These are phyloP conservation scores for Penicillium angulare DNA, from an alignment of 495 filamentous ascomycete species.

Conservation along the genomic window DNA sequence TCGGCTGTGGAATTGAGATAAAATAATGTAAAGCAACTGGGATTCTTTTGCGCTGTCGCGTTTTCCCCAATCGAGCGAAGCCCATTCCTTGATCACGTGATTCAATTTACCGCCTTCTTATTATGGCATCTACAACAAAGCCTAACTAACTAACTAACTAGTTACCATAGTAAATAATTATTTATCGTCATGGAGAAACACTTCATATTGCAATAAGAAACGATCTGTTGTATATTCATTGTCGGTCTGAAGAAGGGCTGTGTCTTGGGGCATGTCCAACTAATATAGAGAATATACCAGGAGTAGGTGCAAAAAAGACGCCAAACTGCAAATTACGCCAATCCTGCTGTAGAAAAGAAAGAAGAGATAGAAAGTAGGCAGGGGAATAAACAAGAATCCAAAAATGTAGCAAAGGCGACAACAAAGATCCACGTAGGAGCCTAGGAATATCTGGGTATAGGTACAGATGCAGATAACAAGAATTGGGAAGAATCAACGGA, in stretches of 20 bases:
- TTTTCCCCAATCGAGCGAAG: constrained; percentile 36
- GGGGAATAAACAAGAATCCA: constrained; percentile 3
- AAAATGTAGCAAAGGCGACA: neutral
- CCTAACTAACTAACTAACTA: too few relatives aligned
- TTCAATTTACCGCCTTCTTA: neutral
- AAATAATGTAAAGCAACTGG: neutral
- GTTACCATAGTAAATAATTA: too few relatives aligned
- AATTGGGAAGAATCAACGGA: constrained; percentile 55
- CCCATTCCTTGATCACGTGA: constrained; percentile 16
- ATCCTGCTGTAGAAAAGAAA: constrained; percentile 12
- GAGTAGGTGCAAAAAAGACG: constrained; percentile 8
- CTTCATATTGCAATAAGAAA: too few relatives aligned
- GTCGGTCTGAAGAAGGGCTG: neutral
- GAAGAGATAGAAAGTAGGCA: neutral
- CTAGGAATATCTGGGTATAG: constrained; percentile 26
- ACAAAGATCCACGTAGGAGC: neutral
- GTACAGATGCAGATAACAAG: constrained; percentile 25
- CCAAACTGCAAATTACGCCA: constrained; percentile 19
- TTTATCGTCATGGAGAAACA: too few relatives aligned
- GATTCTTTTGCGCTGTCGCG: constrained; percentile 38
- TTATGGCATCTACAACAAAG: neutral
- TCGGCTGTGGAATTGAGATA: neutral
- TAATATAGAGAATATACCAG: constrained; percentile 13
- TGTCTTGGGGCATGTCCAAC: constrained; percentile 6
- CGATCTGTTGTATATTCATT: constrained; percentile 9